These are phyloP conservation scores for Mortierella sp. DNA, from an alignment of 371 early-diverging fungal genomes.

Conservation along the genomic window DNA sequence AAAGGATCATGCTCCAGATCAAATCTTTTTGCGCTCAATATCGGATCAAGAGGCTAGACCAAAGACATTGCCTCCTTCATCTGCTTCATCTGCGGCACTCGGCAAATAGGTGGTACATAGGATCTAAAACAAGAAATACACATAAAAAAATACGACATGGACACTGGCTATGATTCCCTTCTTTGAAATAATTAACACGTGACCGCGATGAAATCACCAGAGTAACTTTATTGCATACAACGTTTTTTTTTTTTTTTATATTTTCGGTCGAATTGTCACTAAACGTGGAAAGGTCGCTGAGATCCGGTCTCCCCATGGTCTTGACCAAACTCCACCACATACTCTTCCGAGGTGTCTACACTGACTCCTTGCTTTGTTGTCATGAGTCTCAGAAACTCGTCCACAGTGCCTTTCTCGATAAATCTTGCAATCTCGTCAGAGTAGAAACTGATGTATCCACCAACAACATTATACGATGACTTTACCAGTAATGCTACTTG, in stretches of 20 bases:
- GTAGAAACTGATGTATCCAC: neutral
- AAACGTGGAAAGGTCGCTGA: neutral
- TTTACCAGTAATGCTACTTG: neutral
- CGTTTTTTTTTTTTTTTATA: no score
- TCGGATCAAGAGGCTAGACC: constrained; percentile 79
- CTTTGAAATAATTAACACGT: no score
- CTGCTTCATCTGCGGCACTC: constrained; percentile 37
- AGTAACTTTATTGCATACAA: no score
- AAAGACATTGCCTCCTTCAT: constrained; percentile 57
- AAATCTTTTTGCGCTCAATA: constrained; percentile 81
- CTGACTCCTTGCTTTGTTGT: neutral
- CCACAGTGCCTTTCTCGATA: neutral
- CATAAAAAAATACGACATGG: no score
- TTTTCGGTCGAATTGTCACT: no score
- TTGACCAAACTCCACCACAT: neutral
- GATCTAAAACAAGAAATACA: neutral
- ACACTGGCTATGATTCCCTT: no score
- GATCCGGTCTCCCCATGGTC: neutral
- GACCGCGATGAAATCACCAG: no score
- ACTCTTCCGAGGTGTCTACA: neutral
- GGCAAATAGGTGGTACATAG: neutral
- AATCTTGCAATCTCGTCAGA: neutral
- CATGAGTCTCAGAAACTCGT: neutral
- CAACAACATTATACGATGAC: neutral
- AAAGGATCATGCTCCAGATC: constrained; percentile 87